A percentile compares a stretch with the other conserved stretches of the same genome.
These are phyloP conservation scores for Lactarius psammicola DNA, from an alignment of 768 basidiomycete species.

Conservation along the genomic window DNA sequence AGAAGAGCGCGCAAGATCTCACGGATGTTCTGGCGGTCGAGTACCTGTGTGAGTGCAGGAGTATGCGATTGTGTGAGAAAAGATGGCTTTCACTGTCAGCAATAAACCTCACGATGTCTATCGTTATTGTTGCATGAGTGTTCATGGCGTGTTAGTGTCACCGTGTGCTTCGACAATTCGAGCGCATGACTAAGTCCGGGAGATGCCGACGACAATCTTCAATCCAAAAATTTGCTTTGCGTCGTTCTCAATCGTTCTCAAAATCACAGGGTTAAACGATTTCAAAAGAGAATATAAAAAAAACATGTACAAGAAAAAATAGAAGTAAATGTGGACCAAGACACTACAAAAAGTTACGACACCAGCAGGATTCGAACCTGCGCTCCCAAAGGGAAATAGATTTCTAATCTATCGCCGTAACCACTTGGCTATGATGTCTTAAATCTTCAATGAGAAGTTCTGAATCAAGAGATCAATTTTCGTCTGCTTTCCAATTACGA, in stretches of 20 bases:
- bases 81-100: neutral
- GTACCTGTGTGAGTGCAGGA: slow-evolving; percentile 45
- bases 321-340: neutral
- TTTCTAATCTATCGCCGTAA: slow-evolving; percentile 74
- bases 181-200: neutral
- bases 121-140: slow-evolving; percentile 46
- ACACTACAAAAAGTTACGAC: slow-evolving; percentile 31
- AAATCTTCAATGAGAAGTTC: accelerated
- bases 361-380: slow-evolving; percentile 48
- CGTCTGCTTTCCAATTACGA: neutral
- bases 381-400: slow-evolving; percentile 40
- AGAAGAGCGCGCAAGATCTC: slow-evolving; percentile 74
- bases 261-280: neutral
- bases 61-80: neutral
- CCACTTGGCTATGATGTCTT: slow-evolving; percentile 71
- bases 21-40: slow-evolving; percentile 69
- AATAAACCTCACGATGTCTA: slow-evolving; percentile 44
- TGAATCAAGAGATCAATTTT: neutral
- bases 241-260: neutral
- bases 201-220: neutral
- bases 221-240: neutral
- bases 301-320: neutral
- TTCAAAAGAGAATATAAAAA: neutral
- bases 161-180: neutral
- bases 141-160: slow-evolving; percentile 11